Evolutionary conservation across 2,329 filamentous ascomycete genomes (phyloP).

Genomic region (Moelleriella libera): DNA sequence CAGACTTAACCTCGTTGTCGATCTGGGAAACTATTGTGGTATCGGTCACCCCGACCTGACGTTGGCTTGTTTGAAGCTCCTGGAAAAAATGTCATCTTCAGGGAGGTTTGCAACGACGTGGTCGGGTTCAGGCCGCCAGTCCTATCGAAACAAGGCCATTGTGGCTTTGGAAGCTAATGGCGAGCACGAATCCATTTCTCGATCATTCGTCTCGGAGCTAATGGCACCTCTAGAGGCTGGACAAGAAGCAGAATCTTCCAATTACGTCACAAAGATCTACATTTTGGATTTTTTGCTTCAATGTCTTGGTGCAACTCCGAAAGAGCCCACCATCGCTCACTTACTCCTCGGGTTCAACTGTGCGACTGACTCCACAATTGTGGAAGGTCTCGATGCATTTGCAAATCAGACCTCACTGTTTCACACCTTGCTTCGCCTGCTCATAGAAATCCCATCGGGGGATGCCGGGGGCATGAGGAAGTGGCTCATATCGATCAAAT

Average conservation of each 20-base stretch:
- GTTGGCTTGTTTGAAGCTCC: conserved; percentile 63
- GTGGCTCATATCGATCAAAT: conserved; percentile 58
- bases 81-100: conserved; percentile 79
- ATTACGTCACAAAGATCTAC: conserved; percentile 69
- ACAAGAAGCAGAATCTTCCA: conserved; percentile 51
- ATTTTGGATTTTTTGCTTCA: conserved; percentile 77
- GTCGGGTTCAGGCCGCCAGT: conserved; percentile 42
- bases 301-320: conserved; percentile 60
- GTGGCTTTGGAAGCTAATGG: conserved; percentile 75
- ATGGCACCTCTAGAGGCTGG: conserved; percentile 58
- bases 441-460: conserved; percentile 52
- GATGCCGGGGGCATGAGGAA: conserved; percentile 46
- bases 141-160: conserved; percentile 69
- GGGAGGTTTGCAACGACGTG: conserved; percentile 63
- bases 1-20: conserved; percentile 63
- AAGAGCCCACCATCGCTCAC: conserved; percentile 78
- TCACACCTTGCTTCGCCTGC: conserved; percentile 63
- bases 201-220: conserved; percentile 57
- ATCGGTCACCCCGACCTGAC: conserved; percentile 71
- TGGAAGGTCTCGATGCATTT: conserved; percentile 58
- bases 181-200: conserved; percentile 66
- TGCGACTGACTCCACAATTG: conserved; percentile 51
- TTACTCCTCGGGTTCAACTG: conserved; percentile 80
- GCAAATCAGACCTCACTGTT: conserved; percentile 62
- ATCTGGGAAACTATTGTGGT: conserved; percentile 76